phyloP scores from a whole-genome alignment of 208 protist species.

The Crithidia fasciculata region DNA sequence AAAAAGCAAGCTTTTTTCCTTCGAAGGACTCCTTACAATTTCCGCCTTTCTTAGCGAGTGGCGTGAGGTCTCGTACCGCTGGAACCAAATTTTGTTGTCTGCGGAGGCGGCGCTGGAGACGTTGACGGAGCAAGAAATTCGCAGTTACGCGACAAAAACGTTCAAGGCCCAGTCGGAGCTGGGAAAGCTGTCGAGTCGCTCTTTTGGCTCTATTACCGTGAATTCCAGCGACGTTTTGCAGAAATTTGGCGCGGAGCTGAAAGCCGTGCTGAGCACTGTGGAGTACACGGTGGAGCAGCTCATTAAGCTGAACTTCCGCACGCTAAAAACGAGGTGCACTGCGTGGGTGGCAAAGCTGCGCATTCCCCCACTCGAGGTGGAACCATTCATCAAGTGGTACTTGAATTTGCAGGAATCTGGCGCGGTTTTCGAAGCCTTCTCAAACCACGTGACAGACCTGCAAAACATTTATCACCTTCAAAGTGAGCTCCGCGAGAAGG shows the following conservation, averaged over 20 bases:
- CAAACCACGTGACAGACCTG: conserved; percentile 42
- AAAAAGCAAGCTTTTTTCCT: conserved; percentile 31
- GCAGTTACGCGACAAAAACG: conserved; percentile 39
- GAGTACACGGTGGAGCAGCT: conserved; percentile 37
- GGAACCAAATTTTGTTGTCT: conserved; percentile 21
- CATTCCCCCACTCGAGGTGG: conserved; percentile 39
- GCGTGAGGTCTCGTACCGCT: conserved; percentile 31
- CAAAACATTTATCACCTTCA: conserved; percentile 53
- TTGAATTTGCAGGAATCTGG: conserved; percentile 42
- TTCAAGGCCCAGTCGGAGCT: conserved; percentile 53
- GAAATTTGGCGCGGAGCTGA: conserved; percentile 33
- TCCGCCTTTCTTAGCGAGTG: conserved; percentile 49
- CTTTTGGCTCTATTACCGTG: conserved; percentile 49
- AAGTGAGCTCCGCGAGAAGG: conserved; percentile 47
- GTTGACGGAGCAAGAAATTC: conserved; percentile 53
- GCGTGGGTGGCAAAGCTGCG: conserved; percentile 41
- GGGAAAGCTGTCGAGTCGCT: conserved; percentile 43
- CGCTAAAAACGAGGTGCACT: conserved; percentile 37
- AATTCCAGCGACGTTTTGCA: conserved; percentile 39
- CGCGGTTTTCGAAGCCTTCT: conserved; percentile 39
- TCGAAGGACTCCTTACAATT: conserved; percentile 37
- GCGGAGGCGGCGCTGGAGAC: conserved; percentile 12
- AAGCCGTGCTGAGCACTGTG: conserved; percentile 46
- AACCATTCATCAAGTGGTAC: conserved; percentile 55
- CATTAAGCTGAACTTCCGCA: conserved; percentile 31